Base-by-base conservation (phyloP, 345 rosid genomes). In the Cardiospermum halicacabum region DNA sequence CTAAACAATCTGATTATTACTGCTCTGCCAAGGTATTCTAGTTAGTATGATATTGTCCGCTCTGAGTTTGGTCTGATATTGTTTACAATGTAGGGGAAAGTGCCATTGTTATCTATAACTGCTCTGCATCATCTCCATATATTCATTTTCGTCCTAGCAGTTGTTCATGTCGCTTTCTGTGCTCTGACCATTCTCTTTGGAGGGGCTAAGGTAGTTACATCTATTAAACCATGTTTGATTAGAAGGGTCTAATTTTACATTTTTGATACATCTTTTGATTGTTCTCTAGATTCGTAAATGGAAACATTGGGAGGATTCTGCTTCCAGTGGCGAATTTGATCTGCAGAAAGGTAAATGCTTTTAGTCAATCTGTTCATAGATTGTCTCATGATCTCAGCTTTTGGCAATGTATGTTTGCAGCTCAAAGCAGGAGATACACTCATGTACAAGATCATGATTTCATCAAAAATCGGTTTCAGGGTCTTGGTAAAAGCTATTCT, bases 111-210 rank as follows among this genome's bases (percentile, higher is more conserved):
- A 73, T 87, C 91, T 4, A 7, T 55, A 3, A 78, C 82, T 7
- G 92, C 96, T 9, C 60, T 89, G 42, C 91, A 87, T 56, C 88
- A 89, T 75, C 86, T 89, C 68, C 94, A 89, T 47, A 82, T 87
- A 34, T 85, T 89, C 69, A 87, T 87, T 70, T 89, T 89, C n/a
- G 89, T 85, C 26, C 80, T 89, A 55, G 96, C 94, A 1, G 76
- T 77, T 27, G 72, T 73, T 0, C 96, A 89, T 19, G 87, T 89
- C 27, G 53, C 71, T 19, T 77, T 89, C 80, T 83, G 89, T 37
- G 89, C 80, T 61, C 75, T 89, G 36, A 87, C 90, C 43, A 84
- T 89, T 66, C 67, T 89, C 43, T 82, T 82, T 11, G 96, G 94
- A 42, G 81, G 83, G 63, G 77, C 81, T 39, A 82, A 87, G 88